Percentiles rank a stretch among this genome's conserved stretches.
phyloP scores from a whole-genome alignment of 2,329 filamentous ascomycete genomes.

The Pseudogymnoascus sp. region DNA sequence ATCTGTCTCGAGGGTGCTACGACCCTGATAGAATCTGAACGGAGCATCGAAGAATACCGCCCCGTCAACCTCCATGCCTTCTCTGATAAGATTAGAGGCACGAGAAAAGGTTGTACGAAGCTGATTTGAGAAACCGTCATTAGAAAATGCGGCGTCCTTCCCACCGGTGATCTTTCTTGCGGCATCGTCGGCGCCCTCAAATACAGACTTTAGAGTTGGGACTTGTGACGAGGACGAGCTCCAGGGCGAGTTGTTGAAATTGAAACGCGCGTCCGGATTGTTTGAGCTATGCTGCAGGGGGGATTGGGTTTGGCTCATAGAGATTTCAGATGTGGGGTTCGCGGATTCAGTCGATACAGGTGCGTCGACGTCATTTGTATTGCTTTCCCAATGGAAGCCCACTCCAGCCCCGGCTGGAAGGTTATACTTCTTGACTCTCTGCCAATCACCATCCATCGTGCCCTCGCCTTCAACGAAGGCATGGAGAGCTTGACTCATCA shows the following conservation, averaged over 20 bases:
- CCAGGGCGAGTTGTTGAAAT: conserved; percentile 20
- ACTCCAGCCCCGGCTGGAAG: conserved; percentile 18
- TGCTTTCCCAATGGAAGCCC: conserved; percentile 21
- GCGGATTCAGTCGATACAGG: not conserved
- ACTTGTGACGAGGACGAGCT: conserved; percentile 15
- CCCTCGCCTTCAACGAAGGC: conserved; percentile 13
- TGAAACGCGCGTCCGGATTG: not conserved
- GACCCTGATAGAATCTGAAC: conserved; percentile 20
- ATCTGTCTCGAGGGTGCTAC: conserved; percentile 20
- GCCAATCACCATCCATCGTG: conserved; percentile 22
- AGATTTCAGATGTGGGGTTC: not conserved
- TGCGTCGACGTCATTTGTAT: conserved; percentile 15
- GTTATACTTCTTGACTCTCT: conserved; percentile 20
- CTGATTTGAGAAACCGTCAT: conserved; percentile 17
- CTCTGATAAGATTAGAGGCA: not conserved
- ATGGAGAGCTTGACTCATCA: conserved; percentile 1
- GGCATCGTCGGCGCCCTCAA: conserved; percentile 13
- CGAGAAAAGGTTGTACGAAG: conserved; percentile 13
- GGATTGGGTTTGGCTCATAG: conserved; percentile 11
- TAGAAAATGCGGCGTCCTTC: conserved; percentile 15
- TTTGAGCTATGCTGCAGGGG: conserved; percentile 16
- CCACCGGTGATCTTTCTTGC: conserved; percentile 6
- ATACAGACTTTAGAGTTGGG: conserved; percentile 15
- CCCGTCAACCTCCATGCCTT: conserved; percentile 4
- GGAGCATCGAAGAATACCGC: conserved; percentile 10